Conservation (phyloP, 1,284 basidiomycete species). For the Fomitopsis schrenkii region DNA sequence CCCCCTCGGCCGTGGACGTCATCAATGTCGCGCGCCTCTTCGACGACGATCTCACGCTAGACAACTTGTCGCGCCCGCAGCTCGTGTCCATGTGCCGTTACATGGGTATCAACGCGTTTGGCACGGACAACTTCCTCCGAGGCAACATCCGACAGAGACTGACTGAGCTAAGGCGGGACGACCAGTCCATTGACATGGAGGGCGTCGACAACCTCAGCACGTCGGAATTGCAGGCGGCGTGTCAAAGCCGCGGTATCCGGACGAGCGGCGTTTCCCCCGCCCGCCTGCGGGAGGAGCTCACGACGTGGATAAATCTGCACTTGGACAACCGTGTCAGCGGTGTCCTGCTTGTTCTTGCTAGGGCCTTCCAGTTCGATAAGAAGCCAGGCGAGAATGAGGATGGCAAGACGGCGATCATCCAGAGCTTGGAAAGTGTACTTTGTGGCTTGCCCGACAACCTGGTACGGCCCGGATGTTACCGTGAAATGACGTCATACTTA, state of each 20-base stretch:
- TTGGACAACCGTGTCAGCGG: conserved; percentile 87
- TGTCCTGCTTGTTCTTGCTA: conserved; percentile 87
- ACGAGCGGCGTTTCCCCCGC: conserved; percentile 83
- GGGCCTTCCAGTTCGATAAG: conserved; percentile 93
- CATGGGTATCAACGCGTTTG: conserved; percentile 98
- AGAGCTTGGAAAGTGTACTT: conserved; percentile 86
- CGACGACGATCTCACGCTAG: conserved; percentile 95
- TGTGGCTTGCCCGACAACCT: conserved; percentile 93
- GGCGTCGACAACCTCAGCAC: conserved; percentile 90
- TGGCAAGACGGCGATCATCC: conserved; percentile 72
- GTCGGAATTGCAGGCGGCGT: conserved; percentile 88
- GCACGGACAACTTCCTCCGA: conserved; percentile 97
- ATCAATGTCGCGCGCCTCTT: conserved; percentile 96
- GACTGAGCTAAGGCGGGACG: conserved; percentile 84
- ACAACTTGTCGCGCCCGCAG: conserved; percentile 96
- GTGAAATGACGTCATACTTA: conserved; percentile 5
- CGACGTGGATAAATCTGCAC: conserved; percentile 94
- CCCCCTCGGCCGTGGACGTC: conserved; percentile 84
- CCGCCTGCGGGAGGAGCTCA: conserved; percentile 82
- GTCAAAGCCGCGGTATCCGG: conserved; percentile 92
- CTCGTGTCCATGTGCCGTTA: conserved; percentile 96
- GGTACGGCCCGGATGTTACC: conserved; percentile 41
- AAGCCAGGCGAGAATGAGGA: conserved; percentile 71
- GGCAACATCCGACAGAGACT: conserved; percentile 89
- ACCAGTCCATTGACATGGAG: conserved; percentile 88